A percentile compares a stretch with the other conserved stretches of the same genome.
Evolutionary conservation across 768 basidiomycete genomes (phyloP).

Genomic region (Kwoniella europaea): DNA sequence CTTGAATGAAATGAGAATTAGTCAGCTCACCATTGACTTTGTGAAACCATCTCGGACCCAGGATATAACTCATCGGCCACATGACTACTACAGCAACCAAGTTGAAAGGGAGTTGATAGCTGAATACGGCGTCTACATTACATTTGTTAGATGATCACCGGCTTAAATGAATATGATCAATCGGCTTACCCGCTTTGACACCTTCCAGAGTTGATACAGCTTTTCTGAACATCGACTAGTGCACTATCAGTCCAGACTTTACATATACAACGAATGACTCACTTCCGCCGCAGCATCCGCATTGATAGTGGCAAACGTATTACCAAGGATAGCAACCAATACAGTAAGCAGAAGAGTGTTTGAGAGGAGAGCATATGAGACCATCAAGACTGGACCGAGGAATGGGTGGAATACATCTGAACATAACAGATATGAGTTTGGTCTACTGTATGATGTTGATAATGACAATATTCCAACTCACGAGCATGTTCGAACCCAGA

Average conservation of each 20-base stretch:
- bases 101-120: slow-evolving; percentile 93
- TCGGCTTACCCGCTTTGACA: slow-evolving; percentile 59
- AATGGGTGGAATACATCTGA: slow-evolving; percentile 76
- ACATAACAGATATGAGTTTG: background rate
- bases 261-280: slow-evolving; percentile 21
- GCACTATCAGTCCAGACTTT: slow-evolving; percentile 8
- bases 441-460: background rate
- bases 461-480: slow-evolving; percentile 59
- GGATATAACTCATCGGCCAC: slow-evolving; percentile 80
- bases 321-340: slow-evolving; percentile 72
- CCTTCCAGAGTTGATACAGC: slow-evolving; percentile 95
- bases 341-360: slow-evolving; percentile 86
- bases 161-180: background rate
- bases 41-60: slow-evolving; percentile 97
- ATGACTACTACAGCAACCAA: slow-evolving; percentile 82
- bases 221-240: slow-evolving; percentile 90
- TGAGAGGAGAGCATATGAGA: slow-evolving; percentile 81
- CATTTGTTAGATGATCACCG: background rate
- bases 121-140: slow-evolving; percentile 75
- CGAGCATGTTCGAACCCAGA: slow-evolving; percentile 82
- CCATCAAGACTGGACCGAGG: slow-evolving; percentile 84
- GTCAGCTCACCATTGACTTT: slow-evolving; percentile 66
- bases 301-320: slow-evolving; percentile 92
- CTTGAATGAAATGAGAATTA: background rate
- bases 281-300: slow-evolving; percentile 93